Conservation (phyloP, 2,329 filamentous ascomycete genomes). For the Fusarium sp. region DNA sequence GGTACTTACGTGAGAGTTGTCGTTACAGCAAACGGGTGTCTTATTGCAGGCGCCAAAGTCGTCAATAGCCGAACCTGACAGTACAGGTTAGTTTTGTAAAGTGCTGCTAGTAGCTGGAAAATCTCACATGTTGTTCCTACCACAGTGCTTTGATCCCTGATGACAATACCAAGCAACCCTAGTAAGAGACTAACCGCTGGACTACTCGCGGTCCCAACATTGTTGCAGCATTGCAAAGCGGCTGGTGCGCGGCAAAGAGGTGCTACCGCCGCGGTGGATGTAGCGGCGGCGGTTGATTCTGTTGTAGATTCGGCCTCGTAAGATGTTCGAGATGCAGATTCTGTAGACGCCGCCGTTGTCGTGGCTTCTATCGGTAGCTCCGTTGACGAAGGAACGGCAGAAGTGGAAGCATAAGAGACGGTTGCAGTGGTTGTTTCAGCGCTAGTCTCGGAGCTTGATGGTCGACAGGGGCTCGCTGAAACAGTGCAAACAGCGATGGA, state of each 20-base stretch:
- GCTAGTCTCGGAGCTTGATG: not conserved
- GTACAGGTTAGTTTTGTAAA: not conserved
- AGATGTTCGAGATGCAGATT: not conserved
- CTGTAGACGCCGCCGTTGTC: not conserved
- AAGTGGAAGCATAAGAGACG: not conserved
- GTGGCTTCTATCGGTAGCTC: not conserved
- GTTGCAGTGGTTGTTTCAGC: not conserved
- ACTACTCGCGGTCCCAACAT: not conserved
- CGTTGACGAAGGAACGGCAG: not conserved
- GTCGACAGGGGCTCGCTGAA: not conserved
- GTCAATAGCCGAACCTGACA: not conserved
- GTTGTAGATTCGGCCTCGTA: not conserved
- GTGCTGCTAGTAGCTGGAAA: fast-evolving
- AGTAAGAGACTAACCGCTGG: not conserved
- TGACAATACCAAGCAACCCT: not conserved
- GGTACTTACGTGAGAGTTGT: not conserved
- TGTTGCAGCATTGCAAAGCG: not conserved
- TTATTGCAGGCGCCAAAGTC: not conserved
- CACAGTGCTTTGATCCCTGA: not conserved
- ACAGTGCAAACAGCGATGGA: not conserved
- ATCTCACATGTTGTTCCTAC: not conserved
- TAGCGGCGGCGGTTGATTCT: not conserved
- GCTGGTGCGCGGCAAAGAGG: not conserved
- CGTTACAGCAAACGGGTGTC: not conserved
- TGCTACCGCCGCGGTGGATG: not conserved